Evolutionary conservation across 768 basidiomycete genomes (phyloP).

Genomic region (Mycena haematopus): DNA sequence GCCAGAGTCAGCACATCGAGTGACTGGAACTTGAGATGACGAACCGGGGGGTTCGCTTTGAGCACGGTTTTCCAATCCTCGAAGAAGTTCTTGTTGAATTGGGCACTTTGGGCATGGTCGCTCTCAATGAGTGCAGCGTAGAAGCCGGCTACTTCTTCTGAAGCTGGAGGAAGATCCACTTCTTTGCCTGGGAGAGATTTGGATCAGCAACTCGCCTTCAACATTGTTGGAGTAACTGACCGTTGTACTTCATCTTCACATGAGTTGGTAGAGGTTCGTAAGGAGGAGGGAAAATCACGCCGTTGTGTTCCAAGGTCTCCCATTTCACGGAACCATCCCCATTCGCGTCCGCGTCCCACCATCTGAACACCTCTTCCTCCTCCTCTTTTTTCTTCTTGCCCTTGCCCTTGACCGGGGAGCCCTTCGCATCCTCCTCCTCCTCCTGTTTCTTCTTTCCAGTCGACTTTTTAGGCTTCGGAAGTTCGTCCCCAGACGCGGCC

Average conservation of each 20-base stretch:
- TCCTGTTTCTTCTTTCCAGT: constrained; percentile 48
- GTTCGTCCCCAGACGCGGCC: constrained; percentile 42
- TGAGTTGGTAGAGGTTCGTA: constrained; percentile 83
- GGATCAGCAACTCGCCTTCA: constrained; percentile 6
- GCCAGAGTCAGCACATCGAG: not conserved
- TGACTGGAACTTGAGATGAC: constrained; percentile 38
- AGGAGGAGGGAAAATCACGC: constrained; percentile 94
- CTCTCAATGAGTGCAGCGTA: constrained; percentile 93
- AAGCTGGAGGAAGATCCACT: constrained; percentile 79
- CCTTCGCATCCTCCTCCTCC: constrained; percentile 44
- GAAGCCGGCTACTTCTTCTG: constrained; percentile 97
- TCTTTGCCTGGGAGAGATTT: constrained; percentile 62
- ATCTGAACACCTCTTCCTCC: constrained; percentile 75
- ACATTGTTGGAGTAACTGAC: constrained; percentile 49
- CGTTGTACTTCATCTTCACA: constrained; percentile 96
- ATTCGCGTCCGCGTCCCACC: constrained; percentile 85
- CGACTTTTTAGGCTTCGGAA: constrained; percentile 55
- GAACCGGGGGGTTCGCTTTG: constrained; percentile 82
- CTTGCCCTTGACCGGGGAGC: constrained; percentile 47
- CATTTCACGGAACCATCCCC: constrained; percentile 87
- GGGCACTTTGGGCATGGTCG: constrained; percentile 86
- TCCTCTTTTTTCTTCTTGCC: constrained; percentile 68
- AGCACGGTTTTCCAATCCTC: constrained; percentile 84
- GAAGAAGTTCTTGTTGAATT: constrained; percentile 96
- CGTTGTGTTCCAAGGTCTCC: constrained; percentile 93